Base-by-base conservation (phyloP, 2,329 filamentous ascomycete species). In the Botrytis fragariae region DNA sequence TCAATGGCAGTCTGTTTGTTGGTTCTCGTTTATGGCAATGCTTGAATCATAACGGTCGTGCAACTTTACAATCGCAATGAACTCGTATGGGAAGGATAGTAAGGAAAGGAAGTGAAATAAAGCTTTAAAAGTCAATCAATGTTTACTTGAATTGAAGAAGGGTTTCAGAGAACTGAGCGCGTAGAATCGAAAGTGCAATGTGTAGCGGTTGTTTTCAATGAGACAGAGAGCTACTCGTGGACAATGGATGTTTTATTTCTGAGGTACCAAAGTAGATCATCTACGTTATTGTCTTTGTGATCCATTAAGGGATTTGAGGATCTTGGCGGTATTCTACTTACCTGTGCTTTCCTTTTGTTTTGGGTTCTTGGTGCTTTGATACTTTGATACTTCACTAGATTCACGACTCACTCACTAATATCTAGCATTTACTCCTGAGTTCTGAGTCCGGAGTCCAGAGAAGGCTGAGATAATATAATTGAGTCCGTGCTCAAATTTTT, bases 11-110 rank as follows among this genome's bases (percentile, higher is more conserved):
- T 20, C 32, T 69, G 39, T 20, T 68, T 69, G 54, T 35, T 48
- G 45, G 45, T 59, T 57, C 45, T 54, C n/a, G 20, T 74, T 68
- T 73, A 73, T 60, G 22, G 60, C 25, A 70, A 67, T 51, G 51
- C 51, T 60, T 48, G 29, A 62, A 71, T 70, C 72, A 74, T 72
- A 61, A 72, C 71, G 62, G 48, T 44, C 51, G 42, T 69, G 22
- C 8, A 48, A 39, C 35, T 57, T 65, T 51, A 60, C 45, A 37
- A 32, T 45, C 61, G 54, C n/a, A 57, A 45, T 35, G 67, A 68
- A 39, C 61, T 68, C 25, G 45, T 20, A 37, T 18, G 12, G 37
- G 16, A 29, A 35, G 35, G 14, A 45, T 35, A 45, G 29, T 12
- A 51, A 64, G 35, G 39, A 69, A 12, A 57, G 54, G 29, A 39